Conservation (phyloP, 179 eudicot genomes). For the Camellia oleifera region DNA sequence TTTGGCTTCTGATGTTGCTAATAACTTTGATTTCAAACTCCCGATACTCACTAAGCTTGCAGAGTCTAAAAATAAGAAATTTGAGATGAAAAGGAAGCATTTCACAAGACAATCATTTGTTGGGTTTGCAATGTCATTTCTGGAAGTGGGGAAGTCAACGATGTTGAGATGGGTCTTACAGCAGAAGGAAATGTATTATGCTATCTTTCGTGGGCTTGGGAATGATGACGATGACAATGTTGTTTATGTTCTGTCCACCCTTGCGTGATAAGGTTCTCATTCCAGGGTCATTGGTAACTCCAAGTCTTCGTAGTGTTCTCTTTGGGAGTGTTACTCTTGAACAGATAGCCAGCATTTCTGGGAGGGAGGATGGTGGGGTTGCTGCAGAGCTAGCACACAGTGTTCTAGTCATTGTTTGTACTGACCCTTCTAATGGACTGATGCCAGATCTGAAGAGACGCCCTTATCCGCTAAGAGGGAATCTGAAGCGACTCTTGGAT, state of each 20-base stretch:
- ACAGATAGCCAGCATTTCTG: slow-evolving; percentile 61
- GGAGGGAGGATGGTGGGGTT: slow-evolving; percentile 52
- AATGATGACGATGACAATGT: slow-evolving; percentile 81
- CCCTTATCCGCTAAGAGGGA: slow-evolving; percentile 66
- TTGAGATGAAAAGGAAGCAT: slow-evolving; percentile 38
- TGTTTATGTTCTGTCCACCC: slow-evolving; percentile 62
- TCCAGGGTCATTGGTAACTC: slow-evolving; percentile 64
- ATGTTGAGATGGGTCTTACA: slow-evolving; percentile 81
- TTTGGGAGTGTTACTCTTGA: slow-evolving; percentile 94
- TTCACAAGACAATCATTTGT: slow-evolving; percentile 76
- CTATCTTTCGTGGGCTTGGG: slow-evolving; percentile 80
- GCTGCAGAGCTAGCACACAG: slow-evolving; percentile 64
- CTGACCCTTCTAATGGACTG: slow-evolving; percentile 87
- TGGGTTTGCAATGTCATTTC: slow-evolving; percentile 86
- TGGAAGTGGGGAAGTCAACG: slow-evolving; percentile 83
- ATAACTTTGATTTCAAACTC: slow-evolving; percentile 72
- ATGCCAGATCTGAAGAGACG: slow-evolving; percentile 78
- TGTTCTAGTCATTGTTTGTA: slow-evolving; percentile 72
- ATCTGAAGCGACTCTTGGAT: slow-evolving; percentile 65
- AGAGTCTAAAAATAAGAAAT: slow-evolving; percentile 43
- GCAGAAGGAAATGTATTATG: slow-evolving; percentile 76
- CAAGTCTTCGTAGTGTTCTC: slow-evolving; percentile 84
- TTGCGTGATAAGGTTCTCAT: slow-evolving; percentile 77
- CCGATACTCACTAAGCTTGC: slow-evolving; percentile 58
- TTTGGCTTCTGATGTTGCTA: slow-evolving; percentile 85